These are phyloP conservation scores for Diplodia mutila DNA, from an alignment of 2,329 filamentous ascomycete species.

Conservation along the genomic window DNA sequence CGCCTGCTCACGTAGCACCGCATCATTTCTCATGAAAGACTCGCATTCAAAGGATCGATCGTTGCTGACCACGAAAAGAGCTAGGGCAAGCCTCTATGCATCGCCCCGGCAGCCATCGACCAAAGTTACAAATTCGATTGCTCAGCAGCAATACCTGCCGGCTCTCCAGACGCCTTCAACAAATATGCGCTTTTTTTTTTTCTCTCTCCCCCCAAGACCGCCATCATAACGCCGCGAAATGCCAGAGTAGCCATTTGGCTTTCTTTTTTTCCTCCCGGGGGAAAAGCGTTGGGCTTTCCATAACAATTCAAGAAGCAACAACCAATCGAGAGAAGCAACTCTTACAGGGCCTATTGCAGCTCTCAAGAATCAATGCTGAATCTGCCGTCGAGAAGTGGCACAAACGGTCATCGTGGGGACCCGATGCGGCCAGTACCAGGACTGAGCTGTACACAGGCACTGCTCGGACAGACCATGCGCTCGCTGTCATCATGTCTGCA, in stretches of 20 bases:
- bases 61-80: neutral
- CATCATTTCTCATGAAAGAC: neutral
- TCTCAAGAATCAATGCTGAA: neutral
- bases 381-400: neutral
- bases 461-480: neutral
- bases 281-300: neutral
- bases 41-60: neutral
- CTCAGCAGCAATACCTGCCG: too few relatives aligned
- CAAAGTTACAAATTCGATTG: neutral
- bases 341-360: neutral
- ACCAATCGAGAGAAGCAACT: neutral
- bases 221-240: slow-evolving; percentile 2
- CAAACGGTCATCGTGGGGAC: neutral
- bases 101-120: neutral
- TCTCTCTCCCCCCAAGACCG: neutral
- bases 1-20: neutral
- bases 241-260: neutral
- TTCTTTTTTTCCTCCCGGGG: neutral
- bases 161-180: neutral
- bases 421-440: neutral
- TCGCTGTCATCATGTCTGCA: slow-evolving; percentile 5
- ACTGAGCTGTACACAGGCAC: neutral
- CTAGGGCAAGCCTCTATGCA: neutral
- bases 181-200: neutral
- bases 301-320: neutral